Evolutionary conservation across 2,329 filamentous ascomycete genomes (phyloP).

Genomic region (Aspergillus ibericus): DNA sequence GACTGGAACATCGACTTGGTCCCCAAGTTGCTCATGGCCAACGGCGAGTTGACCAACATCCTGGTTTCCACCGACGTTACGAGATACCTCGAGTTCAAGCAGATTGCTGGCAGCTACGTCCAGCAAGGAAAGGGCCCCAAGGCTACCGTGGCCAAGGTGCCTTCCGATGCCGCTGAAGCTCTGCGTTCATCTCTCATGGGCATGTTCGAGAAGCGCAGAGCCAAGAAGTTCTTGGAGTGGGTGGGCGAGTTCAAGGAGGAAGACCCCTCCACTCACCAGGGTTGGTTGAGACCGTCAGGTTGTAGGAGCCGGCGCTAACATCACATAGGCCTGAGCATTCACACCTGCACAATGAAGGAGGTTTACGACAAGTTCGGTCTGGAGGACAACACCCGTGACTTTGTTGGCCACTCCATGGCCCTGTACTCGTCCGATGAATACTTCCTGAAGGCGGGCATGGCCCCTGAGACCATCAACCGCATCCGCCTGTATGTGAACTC

Average conservation of each 20-base stretch:
- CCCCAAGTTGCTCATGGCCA: constrained; percentile 97
- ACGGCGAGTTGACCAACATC: constrained; percentile 97
- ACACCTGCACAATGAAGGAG: constrained; percentile 87
- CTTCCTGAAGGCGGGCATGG: constrained; percentile 69
- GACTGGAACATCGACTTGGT: constrained; percentile 99
- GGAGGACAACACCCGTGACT: constrained; percentile 85
- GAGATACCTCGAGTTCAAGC: constrained; percentile 86
- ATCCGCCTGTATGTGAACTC: constrained; percentile 97
- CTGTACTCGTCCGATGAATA: constrained; percentile 90
- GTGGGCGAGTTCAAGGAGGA: constrained; percentile 80
- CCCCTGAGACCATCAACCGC: constrained; percentile 83
- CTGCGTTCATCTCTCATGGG: constrained; percentile 93
- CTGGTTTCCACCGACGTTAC: constrained; percentile 93
- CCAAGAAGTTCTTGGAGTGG: constrained; percentile 97
- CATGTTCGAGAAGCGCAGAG: constrained; percentile 94
- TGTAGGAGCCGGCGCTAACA: constrained; percentile 19
- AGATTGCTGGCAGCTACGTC: constrained; percentile 93
- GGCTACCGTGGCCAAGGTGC: constrained; percentile 94
- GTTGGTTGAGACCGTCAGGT: constrained; percentile 50
- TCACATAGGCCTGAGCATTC: constrained; percentile 71
- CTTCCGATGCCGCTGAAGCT: constrained; percentile 86
- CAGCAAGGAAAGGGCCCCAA: constrained; percentile 81
- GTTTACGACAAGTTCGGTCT: constrained; percentile 98
- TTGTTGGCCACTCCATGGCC: constrained; percentile 97
- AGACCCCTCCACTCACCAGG: constrained; percentile 84